Evolutionary conservation across 2,329 filamentous ascomycete species (phyloP), one percentile per base, ranked within the genome.

Genomic region (Colletotrichum lini): DNA sequence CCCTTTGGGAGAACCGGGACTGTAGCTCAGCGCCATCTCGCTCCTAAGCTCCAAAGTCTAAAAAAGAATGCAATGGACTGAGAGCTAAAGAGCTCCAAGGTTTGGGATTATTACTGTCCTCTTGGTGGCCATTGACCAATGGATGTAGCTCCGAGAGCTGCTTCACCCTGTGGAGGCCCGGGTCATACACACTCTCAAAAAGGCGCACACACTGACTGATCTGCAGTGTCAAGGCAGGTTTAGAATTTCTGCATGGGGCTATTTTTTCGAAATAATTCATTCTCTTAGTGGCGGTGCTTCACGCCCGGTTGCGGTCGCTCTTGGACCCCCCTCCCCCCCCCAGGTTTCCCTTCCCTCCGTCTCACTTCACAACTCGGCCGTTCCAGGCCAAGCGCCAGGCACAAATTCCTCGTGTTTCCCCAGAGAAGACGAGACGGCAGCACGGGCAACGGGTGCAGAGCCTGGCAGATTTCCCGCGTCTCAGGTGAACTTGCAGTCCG

Each of bases 401-500:
- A 72, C 69, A 38, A 53, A 47, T 60, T 57, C 35, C 49, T 54
- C 21, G 50, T 10, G 15, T 18, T 40, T 40, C 30, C 45, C 53
- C 30, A 15, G 42, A 45, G 30, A 56, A n/a, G 26, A 44, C 26
- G 26, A 26, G 26, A 26, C 61, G 49, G 12, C 45, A 45, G n/a
- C 60, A n/a, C 10, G 12, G 16, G 35, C 13, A 49, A 8, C 23
- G 7, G 35, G 15, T 26, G 44, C 38, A 23, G 45, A 18, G 5
- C 21, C 38, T 56, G 35, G 18, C 40, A 44, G 21, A 7, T 18
- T 26, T 40, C 15, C 30, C 49, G 9, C 56, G 65, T 66, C 65
- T 72, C 69, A 75, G 13, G 74, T 73, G 54, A 76, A 76, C 40
- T 67, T 62, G 67, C 77, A 78, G 52, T 74, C 73, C 18, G 67